Evolutionary conservation across 148 eudicot genomes (phyloP).

Genomic region (Camellia granthamiana): DNA sequence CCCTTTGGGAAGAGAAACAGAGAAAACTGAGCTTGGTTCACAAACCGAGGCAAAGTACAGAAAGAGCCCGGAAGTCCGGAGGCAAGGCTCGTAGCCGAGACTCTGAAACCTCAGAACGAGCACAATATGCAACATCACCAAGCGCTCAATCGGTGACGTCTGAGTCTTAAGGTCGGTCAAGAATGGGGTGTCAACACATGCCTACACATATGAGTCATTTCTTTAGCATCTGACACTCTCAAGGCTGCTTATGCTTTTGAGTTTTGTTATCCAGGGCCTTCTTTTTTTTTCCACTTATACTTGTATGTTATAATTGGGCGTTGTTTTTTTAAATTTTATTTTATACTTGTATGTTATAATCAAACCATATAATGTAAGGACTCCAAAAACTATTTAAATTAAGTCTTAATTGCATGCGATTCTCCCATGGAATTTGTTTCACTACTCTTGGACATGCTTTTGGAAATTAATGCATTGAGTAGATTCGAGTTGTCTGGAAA

Average conservation of each 20-base stretch:
- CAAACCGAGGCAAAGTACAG: too few species aligned
- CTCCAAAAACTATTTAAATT: not conserved
- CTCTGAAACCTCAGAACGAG: too few species aligned
- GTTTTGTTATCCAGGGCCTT: not conserved
- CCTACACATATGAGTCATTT: not conserved
- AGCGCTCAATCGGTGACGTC: too few species aligned
- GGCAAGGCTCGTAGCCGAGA: too few species aligned
- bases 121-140: too few species aligned
- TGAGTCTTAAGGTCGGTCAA: too few species aligned
- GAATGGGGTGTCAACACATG: too few species aligned
- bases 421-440: not conserved
- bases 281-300: not conserved
- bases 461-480: not conserved
- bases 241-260: not conserved
- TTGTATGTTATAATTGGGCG: too few species aligned
- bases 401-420: not conserved
- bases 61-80: too few species aligned
- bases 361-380: not conserved
- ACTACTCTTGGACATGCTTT: not conserved
- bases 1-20: too few species aligned
- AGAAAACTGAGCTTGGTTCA: too few species aligned
- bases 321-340: too few species aligned
- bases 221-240: not conserved
- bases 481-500: constrained; percentile 47
- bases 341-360: not conserved